These are phyloP conservation scores for Evernia prunastri DNA, from an alignment of 495 filamentous ascomycete species.

Conservation along the genomic window DNA sequence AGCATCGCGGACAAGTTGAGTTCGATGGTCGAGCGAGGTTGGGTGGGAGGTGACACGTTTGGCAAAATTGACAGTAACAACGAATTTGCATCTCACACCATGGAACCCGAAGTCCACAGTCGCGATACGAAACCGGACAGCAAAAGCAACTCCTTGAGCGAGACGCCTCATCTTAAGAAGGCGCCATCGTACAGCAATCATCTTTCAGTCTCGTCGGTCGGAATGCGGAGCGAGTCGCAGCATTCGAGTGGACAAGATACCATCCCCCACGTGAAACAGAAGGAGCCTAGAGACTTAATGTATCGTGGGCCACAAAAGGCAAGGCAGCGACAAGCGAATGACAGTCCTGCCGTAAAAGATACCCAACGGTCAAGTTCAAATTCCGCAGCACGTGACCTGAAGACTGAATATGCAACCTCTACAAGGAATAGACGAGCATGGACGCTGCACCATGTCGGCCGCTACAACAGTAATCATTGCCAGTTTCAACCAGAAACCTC, in stretches of 20 bases:
- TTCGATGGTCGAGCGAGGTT: constrained; percentile 12
- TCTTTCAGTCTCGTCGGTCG: background rate
- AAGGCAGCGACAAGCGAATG: background rate
- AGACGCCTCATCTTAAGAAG: background rate
- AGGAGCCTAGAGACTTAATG: background rate
- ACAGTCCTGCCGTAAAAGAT: background rate
- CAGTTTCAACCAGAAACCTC: background rate
- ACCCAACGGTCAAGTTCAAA: constrained; percentile 6
- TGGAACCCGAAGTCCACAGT: background rate
- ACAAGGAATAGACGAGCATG: background rate
- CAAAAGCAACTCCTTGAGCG: background rate
- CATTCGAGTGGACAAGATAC: background rate
- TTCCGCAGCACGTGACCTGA: background rate
- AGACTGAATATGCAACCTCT: background rate
- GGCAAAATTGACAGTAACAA: constrained; percentile 1
- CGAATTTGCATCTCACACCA: background rate
- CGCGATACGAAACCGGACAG: background rate
- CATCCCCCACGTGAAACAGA: background rate
- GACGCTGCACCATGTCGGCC: constrained; percentile 2
- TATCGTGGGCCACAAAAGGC: background rate
- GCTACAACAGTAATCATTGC: constrained; percentile 1
- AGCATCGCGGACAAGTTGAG: constrained; percentile 15
- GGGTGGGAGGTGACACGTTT: constrained; percentile 1
- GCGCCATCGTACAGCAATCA: background rate
- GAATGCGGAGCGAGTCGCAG: background rate